Percentiles rank a stretch among this genome's conserved stretches.
phyloP scores from a whole-genome alignment of 2,329 filamentous ascomycete species.

The Onygena corvina region DNA sequence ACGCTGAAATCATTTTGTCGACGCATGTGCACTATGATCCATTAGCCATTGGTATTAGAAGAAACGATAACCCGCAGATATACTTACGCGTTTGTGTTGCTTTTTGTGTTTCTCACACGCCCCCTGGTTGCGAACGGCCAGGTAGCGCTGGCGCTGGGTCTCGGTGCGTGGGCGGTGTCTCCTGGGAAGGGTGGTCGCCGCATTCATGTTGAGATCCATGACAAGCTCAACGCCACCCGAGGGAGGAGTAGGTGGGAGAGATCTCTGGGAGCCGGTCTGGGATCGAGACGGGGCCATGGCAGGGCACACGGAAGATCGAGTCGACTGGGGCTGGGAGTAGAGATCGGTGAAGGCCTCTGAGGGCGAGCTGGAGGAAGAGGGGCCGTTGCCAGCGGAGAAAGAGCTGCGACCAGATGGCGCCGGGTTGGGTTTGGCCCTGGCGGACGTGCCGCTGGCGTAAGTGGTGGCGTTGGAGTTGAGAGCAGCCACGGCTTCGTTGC shows the following conservation, averaged over 20 bases:
- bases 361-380: not conserved
- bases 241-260: slow-evolving; percentile 8
- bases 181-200: slow-evolving; percentile 30
- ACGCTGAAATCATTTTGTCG: slow-evolving; percentile 11
- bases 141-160: slow-evolving; percentile 34
- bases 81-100: slow-evolving; percentile 33
- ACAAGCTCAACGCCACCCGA: slow-evolving; percentile 28
- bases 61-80: not conserved
- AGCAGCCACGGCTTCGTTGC: slow-evolving; percentile 13
- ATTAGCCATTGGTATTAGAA: slow-evolving; percentile 15
- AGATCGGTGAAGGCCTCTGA: not conserved
- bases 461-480: slow-evolving; percentile 5
- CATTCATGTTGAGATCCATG: slow-evolving; percentile 35
- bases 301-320: slow-evolving; percentile 2
- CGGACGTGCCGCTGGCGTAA: not conserved
- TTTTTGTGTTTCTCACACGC: slow-evolving; percentile 35
- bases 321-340: slow-evolving; percentile 5
- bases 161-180: slow-evolving; percentile 33
- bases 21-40: slow-evolving; percentile 30
- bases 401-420: slow-evolving; percentile 11
- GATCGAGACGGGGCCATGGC: slow-evolving; percentile 8
- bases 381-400: slow-evolving; percentile 17
- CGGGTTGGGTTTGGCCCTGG: slow-evolving; percentile 8
- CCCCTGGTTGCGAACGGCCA: slow-evolving; percentile 33
- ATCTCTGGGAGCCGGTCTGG: slow-evolving; percentile 4